Percentiles rank a stretch among this genome's conserved stretches.
Conservation (phyloP, 768 basidiomycete genomes). For the Boletellus ananiceps region DNA sequence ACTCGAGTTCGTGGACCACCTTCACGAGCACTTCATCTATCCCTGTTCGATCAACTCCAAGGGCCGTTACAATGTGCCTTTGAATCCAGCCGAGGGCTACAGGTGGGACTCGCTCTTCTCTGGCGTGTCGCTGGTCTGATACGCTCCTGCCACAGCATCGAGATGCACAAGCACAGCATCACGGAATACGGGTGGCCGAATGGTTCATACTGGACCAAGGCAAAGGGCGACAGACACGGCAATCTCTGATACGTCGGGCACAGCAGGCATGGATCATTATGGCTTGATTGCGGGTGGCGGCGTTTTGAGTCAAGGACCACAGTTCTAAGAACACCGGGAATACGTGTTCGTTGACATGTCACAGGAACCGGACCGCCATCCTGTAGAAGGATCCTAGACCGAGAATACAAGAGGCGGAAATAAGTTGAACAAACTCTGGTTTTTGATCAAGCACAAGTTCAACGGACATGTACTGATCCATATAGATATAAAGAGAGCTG, state of each 20-base stretch:
- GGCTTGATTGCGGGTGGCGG: background rate
- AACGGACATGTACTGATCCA: conserved; percentile 9
- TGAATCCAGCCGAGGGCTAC: conserved; percentile 72
- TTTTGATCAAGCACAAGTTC: conserved; percentile 4
- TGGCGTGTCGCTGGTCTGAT: background rate
- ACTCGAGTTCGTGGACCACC: conserved; percentile 84
- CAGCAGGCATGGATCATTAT: background rate
- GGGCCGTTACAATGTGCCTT: conserved; percentile 87
- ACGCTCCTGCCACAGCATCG: conserved; percentile 53
- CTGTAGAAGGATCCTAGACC: no score
- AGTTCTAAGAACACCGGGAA: no score
- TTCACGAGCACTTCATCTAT: conserved; percentile 90
- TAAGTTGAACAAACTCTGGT: conserved; percentile 1
- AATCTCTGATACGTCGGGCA: background rate
- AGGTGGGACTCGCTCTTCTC: conserved; percentile 15
- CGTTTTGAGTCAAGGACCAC: background rate
- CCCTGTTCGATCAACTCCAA: conserved; percentile 83
- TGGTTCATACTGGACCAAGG: conserved; percentile 41
- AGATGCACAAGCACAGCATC: conserved; percentile 81
- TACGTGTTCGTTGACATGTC: no score
- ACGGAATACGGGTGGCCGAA: conserved; percentile 81
- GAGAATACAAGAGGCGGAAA: background rate
- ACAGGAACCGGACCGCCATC: no score
- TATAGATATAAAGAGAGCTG: conserved; percentile 23
- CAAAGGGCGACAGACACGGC: conserved; percentile 2